These are phyloP conservation scores for Colletotrichum cereale DNA, from an alignment of 2,329 filamentous ascomycete genomes.

Conservation along the genomic window DNA sequence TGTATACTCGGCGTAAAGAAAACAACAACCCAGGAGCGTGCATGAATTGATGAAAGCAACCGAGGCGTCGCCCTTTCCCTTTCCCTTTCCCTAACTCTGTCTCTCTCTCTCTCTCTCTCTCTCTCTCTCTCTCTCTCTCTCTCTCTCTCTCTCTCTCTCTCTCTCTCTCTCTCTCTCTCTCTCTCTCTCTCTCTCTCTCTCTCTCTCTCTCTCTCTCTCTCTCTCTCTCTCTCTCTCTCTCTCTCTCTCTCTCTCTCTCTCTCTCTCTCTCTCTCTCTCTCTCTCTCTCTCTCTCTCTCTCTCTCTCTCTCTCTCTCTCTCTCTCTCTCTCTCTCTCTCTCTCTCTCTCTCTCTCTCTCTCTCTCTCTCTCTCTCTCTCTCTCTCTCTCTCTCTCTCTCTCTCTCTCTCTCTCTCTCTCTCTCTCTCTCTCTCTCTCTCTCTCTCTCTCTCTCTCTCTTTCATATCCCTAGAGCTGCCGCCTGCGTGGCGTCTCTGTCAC, in stretches of 20 bases:
- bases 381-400: neutral
- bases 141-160: neutral
- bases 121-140: neutral
- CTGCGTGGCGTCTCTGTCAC: neutral
- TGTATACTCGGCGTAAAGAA: neutral
- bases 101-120: neutral
- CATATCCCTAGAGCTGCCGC: too few species aligned
- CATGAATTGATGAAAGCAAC: neutral
- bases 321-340: too few species aligned
- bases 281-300: neutral
- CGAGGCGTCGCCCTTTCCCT: neutral
- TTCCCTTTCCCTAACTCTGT: too few species aligned
- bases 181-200: too few species aligned
- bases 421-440: too few species aligned
- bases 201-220: too few species aligned
- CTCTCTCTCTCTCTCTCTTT: neutral
- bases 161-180: too few species aligned
- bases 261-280: too few species aligned
- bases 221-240: neutral
- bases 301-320: neutral
- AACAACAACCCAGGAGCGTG: neutral
- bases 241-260: too few species aligned
- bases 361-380: neutral
- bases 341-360: too few species aligned
- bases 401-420: too few species aligned